phyloP scores from a whole-genome alignment of 106 monocot species.

The Hemerocallis citrina region DNA sequence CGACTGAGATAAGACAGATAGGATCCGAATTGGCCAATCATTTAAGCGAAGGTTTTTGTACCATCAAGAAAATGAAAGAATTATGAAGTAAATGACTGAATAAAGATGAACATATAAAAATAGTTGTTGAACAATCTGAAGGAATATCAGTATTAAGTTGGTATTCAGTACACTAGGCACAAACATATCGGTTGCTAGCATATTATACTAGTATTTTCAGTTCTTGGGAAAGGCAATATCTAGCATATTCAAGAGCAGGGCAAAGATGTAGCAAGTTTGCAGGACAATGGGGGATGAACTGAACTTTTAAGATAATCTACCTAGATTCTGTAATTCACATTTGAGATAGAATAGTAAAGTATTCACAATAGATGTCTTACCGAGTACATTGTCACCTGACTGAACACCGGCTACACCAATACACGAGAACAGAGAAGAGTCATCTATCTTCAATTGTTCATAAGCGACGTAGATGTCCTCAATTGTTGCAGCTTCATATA shows the following conservation, averaged over 20 bases:
- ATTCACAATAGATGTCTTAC: conserved; percentile 19
- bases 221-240: background rate
- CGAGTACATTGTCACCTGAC: conserved; percentile 47
- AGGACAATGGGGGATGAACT: background rate
- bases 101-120: too few relatives aligned
- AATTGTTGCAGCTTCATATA: conserved; percentile 85
- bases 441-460: conserved; percentile 80
- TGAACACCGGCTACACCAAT: conserved; percentile 83
- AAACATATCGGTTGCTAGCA: too few relatives aligned
- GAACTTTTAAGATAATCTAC: background rate
- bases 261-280: background rate
- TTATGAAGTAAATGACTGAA: too few relatives aligned
- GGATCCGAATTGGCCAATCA: too few relatives aligned
- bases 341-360: background rate
- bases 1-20: too few relatives aligned
- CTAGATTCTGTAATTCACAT: background rate
- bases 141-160: too few relatives aligned
- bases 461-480: conserved; percentile 93
- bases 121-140: too few relatives aligned
- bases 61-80: too few relatives aligned
- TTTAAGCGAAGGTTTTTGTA: too few relatives aligned
- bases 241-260: background rate
- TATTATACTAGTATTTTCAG: background rate
- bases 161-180: too few relatives aligned
- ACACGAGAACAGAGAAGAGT: conserved; percentile 86